These are phyloP conservation scores for Naegleria gruberi DNA, from an alignment of 208 protist genomes.

Conservation along the genomic window DNA sequence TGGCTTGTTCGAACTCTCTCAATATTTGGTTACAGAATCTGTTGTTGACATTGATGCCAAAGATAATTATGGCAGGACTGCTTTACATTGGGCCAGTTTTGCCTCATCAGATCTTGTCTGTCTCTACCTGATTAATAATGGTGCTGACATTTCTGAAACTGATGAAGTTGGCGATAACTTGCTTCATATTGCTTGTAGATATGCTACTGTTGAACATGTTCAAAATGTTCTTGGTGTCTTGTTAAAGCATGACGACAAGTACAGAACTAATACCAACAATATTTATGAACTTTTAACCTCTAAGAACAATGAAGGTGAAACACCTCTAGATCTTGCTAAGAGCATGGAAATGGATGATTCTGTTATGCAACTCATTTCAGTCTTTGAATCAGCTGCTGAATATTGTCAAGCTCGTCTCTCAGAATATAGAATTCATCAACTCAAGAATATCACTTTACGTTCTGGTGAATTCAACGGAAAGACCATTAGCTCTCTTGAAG, in stretches of 20 bases:
- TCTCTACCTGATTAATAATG: neutral
- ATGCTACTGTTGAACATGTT: neutral
- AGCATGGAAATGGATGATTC: neutral
- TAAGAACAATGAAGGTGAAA: neutral
- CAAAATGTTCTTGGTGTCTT: neutral
- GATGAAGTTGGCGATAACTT: conserved; percentile 5
- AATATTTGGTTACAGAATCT: neutral
- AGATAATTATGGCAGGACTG: conserved; percentile 14
- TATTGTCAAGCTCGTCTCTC: neutral
- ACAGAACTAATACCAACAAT: neutral
- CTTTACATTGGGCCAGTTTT: neutral
- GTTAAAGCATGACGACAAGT: neutral
- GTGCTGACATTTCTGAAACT: neutral
- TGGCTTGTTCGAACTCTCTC: neutral
- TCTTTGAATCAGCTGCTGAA: neutral
- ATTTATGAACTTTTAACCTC: neutral
- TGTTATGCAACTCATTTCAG: neutral
- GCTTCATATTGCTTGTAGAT: neutral
- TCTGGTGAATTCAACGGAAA: neutral
- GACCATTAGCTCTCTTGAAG: neutral
- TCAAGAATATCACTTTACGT: neutral
- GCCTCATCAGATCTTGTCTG: neutral
- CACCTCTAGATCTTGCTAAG: neutral
- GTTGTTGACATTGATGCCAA: neutral
- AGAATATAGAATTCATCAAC: neutral